Evolutionary conservation across 768 basidiomycete species (phyloP).

Genomic region (Naganishia vaughanmartiniae): DNA sequence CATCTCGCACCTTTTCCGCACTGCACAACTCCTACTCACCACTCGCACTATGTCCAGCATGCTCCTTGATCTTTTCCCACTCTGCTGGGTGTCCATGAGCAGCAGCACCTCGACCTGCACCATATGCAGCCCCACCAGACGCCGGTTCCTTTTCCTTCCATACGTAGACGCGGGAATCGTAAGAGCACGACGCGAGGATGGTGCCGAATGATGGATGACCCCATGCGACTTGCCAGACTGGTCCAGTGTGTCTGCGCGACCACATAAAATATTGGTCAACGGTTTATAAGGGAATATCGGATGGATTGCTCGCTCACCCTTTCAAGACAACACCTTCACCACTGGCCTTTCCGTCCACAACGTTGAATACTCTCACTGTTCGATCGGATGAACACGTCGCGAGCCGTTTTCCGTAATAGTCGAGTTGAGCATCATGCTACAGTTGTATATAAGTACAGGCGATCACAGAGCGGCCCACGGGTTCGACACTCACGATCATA

Average conservation of each 20-base stretch:
- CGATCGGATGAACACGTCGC: conserved; percentile 96
- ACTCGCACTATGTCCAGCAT: conserved; percentile 86
- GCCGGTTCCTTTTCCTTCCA: conserved; percentile 71
- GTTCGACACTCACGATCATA: conserved; percentile 75
- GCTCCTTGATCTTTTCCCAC: conserved; percentile 95
- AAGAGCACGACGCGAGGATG: conserved; percentile 96
- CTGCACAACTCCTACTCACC: conserved; percentile 57
- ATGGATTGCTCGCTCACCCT: conserved; percentile 40
- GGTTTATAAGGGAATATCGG: not conserved
- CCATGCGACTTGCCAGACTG: conserved; percentile 98
- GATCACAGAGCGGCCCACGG: not conserved
- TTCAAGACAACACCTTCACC: conserved; percentile 52
- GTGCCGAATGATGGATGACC: conserved; percentile 96
- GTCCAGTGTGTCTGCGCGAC: conserved; percentile 76
- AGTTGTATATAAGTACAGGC: not conserved
- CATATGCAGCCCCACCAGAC: conserved; percentile 37
- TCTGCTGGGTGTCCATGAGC: conserved; percentile 54
- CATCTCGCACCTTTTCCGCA: not conserved
- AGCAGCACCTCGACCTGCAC: conserved; percentile 38
- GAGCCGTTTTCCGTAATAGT: conserved; percentile 94
- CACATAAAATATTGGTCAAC: not conserved
- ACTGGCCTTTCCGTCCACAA: conserved; percentile 73
- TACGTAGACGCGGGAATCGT: conserved; percentile 95
- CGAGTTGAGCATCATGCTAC: conserved; percentile 97
- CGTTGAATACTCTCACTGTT: conserved; percentile 91